These are phyloP conservation scores for Trypanosoma rangeli DNA, from an alignment of 208 protist genomes.

Conservation along the genomic window DNA sequence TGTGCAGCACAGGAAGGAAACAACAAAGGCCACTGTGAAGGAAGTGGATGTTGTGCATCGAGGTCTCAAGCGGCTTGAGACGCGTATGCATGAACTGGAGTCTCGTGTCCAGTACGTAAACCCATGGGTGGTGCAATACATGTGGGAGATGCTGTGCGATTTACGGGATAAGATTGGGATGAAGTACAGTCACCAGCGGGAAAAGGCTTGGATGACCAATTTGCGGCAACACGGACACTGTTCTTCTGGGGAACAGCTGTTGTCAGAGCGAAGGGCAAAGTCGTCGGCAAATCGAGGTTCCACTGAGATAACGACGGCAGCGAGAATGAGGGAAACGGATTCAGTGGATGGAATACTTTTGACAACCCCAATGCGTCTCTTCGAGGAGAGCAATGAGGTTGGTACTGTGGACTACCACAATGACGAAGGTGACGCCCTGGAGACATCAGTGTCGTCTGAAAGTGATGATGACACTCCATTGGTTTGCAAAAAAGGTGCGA, in stretches of 20 bases:
- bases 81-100: conserved; percentile 34
- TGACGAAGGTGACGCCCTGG: neutral
- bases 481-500: neutral
- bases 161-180: conserved; percentile 22
- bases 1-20: conserved; percentile 24
- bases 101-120: conserved; percentile 37
- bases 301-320: neutral
- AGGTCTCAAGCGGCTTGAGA: conserved; percentile 28
- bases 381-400: conserved; percentile 7
- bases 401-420: neutral
- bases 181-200: conserved; percentile 5
- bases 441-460: conserved; percentile 28
- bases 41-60: conserved; percentile 27
- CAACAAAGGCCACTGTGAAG: conserved; percentile 26
- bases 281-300: neutral
- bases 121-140: conserved; percentile 36
- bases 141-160: conserved; percentile 33
- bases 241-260: neutral
- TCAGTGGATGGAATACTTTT: neutral
- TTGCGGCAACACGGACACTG: neutral
- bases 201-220: conserved; percentile 14
- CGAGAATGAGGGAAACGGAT: neutral
- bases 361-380: conserved; percentile 10
- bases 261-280: conserved; percentile 4
- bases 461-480: conserved; percentile 7